These are phyloP conservation scores for Lithohypha guttulata DNA, from an alignment of 2,329 filamentous ascomycete species.

Conservation along the genomic window DNA sequence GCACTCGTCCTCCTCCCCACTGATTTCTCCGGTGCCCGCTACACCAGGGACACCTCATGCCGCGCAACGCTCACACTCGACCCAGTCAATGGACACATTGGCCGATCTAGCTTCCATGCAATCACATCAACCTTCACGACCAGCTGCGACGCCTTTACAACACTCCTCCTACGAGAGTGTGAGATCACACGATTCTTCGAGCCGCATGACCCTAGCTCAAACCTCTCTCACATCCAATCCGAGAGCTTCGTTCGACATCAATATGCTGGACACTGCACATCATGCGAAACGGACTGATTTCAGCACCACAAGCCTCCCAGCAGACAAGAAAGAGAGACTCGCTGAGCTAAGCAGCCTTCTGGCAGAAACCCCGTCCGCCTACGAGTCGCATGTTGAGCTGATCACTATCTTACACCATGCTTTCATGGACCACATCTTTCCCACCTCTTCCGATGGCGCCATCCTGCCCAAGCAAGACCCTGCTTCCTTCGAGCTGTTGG, in stretches of 20 bases:
- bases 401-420: constrained; percentile 38
- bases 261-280: constrained; percentile 34
- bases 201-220: constrained; percentile 11
- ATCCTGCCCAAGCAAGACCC: constrained; percentile 30
- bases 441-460: constrained; percentile 31
- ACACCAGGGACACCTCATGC: constrained; percentile 26
- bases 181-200: constrained; percentile 7
- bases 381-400: constrained; percentile 37
- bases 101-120: constrained; percentile 39
- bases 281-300: constrained; percentile 32
- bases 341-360: constrained; percentile 33
- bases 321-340: constrained; percentile 32
- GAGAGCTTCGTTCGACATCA: constrained; percentile 35
- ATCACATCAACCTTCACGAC: constrained; percentile 33
- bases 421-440: constrained; percentile 38
- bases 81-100: constrained; percentile 39
- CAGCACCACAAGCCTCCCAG: constrained; percentile 31
- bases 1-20: constrained; percentile 28
- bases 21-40: constrained; percentile 29
- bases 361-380: constrained; percentile 36
- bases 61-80: constrained; percentile 32
- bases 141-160: constrained; percentile 29
- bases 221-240: constrained; percentile 21
- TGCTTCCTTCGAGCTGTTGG: constrained; percentile 35
- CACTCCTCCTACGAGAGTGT: constrained; percentile 5